Evolutionary conservation across 176 grass and related monocot genomes (phyloP), one percentile per base, ranked within the genome.

Genomic region (Aegilops speltoides): DNA sequence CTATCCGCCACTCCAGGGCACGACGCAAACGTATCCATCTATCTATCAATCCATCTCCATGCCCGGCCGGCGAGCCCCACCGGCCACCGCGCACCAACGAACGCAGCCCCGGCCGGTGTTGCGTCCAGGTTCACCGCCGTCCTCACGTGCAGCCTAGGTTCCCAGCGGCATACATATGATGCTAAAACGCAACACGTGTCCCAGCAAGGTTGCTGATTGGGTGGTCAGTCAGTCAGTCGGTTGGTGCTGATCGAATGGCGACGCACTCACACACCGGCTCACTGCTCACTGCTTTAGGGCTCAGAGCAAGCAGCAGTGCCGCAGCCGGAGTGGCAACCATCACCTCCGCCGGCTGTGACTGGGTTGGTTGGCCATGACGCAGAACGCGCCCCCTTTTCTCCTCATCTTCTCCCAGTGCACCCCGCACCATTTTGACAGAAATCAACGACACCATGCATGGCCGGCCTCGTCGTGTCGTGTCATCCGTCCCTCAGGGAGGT

Each of bases 261-360:
- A 59, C 17, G 56, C 56, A 59, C 56, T 59, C 54, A 8, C 54
- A 8, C 54, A 69, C 63, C 12, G 25, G 28, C 67, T 36, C 65
- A 61, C 37, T 19, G 68, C 60, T 80, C 60, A 75, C 23, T 56
- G 41, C 81, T 82, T 87, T 45, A 40, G 68, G 68, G 24, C n/a
- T 79, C 38, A 41, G 73, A 65, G 24, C 63, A 6, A 10, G 32
- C 4, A 24, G 22, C 38, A 43, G 71, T 46, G 23, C 40, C 40
- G 22, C 20, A 0, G 33, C 6, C 19, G 1, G 10, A 14, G 50
- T 33, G 43, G 28, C 64, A 28, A 2, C 54, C 0, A 57, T 57
- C 54, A 19, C 54, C 54, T 62, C 50, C 63, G 28, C 67, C 32
- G 50, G 48, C 48, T 17, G 48, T 6, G 29, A 3, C 6, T 7